phyloP scores from a whole-genome alignment of 306 rosid genomes.

The Dicorynia guianensis region DNA sequence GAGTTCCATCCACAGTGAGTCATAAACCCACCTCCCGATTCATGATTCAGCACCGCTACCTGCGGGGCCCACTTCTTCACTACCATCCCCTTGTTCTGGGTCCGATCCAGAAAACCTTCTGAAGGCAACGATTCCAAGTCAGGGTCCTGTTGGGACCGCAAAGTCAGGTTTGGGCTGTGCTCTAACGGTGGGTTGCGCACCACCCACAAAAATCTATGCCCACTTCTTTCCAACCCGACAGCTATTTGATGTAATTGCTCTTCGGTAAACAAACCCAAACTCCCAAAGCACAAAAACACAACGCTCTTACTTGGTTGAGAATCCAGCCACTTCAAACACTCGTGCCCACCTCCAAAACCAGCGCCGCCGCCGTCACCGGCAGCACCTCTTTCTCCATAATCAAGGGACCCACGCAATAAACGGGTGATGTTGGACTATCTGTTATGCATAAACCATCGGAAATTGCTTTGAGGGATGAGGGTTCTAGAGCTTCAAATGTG shows the following conservation, averaged over 20 bases:
- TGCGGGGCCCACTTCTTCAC: slow-evolving; percentile 65
- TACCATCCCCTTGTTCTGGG: slow-evolving; percentile 45
- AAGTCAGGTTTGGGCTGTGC: neutral
- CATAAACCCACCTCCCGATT: slow-evolving; percentile 66
- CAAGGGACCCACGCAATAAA: slow-evolving; percentile 52
- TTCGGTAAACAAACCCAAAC: slow-evolving; percentile 52
- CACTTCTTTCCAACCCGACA: slow-evolving; percentile 51
- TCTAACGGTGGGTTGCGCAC: slow-evolving; percentile 46
- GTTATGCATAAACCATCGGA: slow-evolving; percentile 46
- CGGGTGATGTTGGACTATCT: slow-evolving; percentile 30
- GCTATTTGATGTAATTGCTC: slow-evolving; percentile 54
- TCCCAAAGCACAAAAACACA: slow-evolving; percentile 61
- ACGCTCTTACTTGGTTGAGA: slow-evolving; percentile 56
- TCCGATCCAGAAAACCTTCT: slow-evolving; percentile 48
- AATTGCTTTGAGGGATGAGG: slow-evolving; percentile 35
- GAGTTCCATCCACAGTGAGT: slow-evolving; percentile 73
- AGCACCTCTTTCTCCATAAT: neutral
- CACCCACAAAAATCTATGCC: slow-evolving; percentile 51
- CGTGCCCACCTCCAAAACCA: neutral
- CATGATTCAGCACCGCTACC: slow-evolving; percentile 42
- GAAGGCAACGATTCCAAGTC: slow-evolving; percentile 47
- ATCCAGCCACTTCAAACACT: slow-evolving; percentile 53
- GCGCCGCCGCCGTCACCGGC: no score
- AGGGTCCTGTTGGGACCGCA: slow-evolving; percentile 19
- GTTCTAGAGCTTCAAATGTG: slow-evolving; percentile 53